phyloP scores from a whole-genome alignment of 2,329 filamentous ascomycete species.

The Xylaria sp. region DNA sequence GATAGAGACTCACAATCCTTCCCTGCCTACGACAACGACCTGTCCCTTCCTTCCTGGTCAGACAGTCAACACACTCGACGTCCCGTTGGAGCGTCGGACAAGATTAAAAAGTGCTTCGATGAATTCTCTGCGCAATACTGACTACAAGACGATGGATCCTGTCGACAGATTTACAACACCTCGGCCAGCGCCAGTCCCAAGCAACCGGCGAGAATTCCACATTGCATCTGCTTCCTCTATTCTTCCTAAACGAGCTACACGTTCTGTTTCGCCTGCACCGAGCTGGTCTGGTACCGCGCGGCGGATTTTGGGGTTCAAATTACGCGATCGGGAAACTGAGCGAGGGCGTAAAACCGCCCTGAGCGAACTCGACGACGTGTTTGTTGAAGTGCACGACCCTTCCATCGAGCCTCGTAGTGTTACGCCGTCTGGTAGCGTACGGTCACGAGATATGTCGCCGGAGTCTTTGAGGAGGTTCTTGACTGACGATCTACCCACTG shows the following conservation, averaged over 20 bases:
- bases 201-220: constrained; percentile 49
- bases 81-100: constrained; percentile 75
- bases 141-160: constrained; percentile 81
- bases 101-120: constrained; percentile 73
- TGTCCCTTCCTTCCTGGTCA: constrained; percentile 92
- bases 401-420: constrained; percentile 49
- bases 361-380: constrained; percentile 42
- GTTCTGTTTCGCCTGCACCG: constrained; percentile 61
- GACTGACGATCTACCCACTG: constrained; percentile 56
- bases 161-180: constrained; percentile 79
- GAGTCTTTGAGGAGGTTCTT: constrained; percentile 65
- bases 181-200: constrained; percentile 64
- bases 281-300: constrained; percentile 58
- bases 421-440: constrained; percentile 55
- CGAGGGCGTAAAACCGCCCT: constrained; percentile 46
- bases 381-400: constrained; percentile 44
- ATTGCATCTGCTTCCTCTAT: constrained; percentile 49
- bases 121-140: constrained; percentile 66
- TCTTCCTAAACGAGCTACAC: constrained; percentile 52
- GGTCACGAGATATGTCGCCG: constrained; percentile 64
- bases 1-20: constrained; percentile 78
- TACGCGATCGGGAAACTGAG: constrained; percentile 49
- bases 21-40: constrained; percentile 76
- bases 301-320: constrained; percentile 61
- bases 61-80: constrained; percentile 82